Conservation (phyloP, 805 yeast species). For the Barnettozyma siamensis region DNA sequence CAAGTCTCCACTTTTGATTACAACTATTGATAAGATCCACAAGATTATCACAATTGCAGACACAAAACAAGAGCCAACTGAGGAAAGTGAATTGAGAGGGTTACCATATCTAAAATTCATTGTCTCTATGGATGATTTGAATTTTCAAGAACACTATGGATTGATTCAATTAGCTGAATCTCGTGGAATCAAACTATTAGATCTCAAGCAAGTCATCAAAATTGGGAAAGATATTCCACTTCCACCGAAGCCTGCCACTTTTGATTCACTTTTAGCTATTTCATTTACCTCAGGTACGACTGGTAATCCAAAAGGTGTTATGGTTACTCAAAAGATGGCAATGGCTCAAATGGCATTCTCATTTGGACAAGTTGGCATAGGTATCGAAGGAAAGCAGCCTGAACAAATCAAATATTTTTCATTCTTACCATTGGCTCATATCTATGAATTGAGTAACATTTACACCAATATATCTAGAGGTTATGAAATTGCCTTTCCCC, state of each 20-base stretch:
- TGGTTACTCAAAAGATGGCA: slow-evolving; percentile 38
- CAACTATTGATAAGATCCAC: slow-evolving; percentile 30
- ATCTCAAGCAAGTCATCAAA: slow-evolving; percentile 34
- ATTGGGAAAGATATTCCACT: slow-evolving; percentile 33
- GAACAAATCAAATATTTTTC: slow-evolving; percentile 29
- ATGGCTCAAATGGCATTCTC: slow-evolving; percentile 26
- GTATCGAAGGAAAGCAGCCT: slow-evolving; percentile 9
- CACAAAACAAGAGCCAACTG: slow-evolving; percentile 4
- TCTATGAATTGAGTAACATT: slow-evolving; percentile 45
- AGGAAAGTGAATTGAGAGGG: slow-evolving; percentile 12
- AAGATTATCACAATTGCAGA: slow-evolving; percentile 17
- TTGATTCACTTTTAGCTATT: slow-evolving; percentile 39
- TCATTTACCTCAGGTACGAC: slow-evolving; percentile 62
- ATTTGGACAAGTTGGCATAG: slow-evolving; percentile 21
- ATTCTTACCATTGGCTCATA: slow-evolving; percentile 54
- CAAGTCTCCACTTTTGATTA: slow-evolving; percentile 16
- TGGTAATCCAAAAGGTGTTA: slow-evolving; percentile 61
- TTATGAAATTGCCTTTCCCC: slow-evolving; percentile 37
- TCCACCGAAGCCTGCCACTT: slow-evolving; percentile 33
- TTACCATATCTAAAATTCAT: slow-evolving; percentile 37
- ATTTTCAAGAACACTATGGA: slow-evolving; percentile 27
- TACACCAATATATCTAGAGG: slow-evolving; percentile 33
- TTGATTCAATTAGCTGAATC: slow-evolving; percentile 22
- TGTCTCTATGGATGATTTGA: slow-evolving; percentile 41
- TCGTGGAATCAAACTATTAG: slow-evolving; percentile 27